A percentile compares a stretch with the other conserved stretches of the same genome.
Evolutionary conservation across 345 rosid species (phyloP).

Genomic region (Brassica juncea): DNA sequence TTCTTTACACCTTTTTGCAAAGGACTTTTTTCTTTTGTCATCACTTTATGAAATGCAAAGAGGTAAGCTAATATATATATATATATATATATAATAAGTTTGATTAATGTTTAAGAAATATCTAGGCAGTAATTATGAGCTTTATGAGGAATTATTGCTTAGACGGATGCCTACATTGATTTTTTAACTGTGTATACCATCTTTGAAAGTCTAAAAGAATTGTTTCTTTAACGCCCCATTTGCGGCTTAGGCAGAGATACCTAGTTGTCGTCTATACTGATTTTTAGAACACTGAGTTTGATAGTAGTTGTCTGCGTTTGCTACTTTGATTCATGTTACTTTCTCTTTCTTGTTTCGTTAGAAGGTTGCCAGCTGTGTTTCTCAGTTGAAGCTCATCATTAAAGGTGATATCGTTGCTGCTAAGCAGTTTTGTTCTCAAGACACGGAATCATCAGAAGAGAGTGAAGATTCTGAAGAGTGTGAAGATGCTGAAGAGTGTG

Average conservation of each 20-base stretch:
- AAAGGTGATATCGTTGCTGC: slow-evolving; percentile 81
- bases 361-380: slow-evolving; percentile 60
- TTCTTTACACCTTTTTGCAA: slow-evolving; percentile 58
- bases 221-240: background rate
- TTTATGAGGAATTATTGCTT: background rate
- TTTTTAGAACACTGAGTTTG: background rate
- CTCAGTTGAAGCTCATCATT: slow-evolving; percentile 67
- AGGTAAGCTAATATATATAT: slow-evolving; percentile 43
- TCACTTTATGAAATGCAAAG: slow-evolving; percentile 47
- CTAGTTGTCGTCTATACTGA: background rate
- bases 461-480: background rate
- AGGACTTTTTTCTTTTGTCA: slow-evolving; percentile 66
- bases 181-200: background rate
- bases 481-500: slow-evolving; percentile 1
- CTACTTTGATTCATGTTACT: slow-evolving; percentile 12
- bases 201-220: background rate
- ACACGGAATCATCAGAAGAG: background rate
- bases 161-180: background rate
- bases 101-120: background rate
- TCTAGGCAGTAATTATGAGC: background rate
- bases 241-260: background rate
- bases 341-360: slow-evolving; percentile 27
- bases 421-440: slow-evolving; percentile 49
- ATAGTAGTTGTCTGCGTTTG: background rate
- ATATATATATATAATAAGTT: background rate